Evolutionary conservation across 1,139 yeast genomes (phyloP).

Genomic region (Hyphopichia wangnamkhiaoensis): DNA sequence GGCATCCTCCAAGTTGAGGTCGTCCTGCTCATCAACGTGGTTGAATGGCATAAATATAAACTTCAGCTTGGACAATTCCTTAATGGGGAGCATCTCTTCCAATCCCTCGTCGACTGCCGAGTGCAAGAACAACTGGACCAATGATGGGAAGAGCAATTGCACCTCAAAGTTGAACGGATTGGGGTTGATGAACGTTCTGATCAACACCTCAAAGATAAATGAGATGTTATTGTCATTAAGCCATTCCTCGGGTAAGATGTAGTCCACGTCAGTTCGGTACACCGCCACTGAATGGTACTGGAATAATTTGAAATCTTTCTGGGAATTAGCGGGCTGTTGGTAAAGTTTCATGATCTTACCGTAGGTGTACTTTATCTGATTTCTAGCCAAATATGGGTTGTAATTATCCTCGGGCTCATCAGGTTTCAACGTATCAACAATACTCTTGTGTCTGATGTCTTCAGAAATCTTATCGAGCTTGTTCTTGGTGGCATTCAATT

Average conservation of each 20-base stretch:
- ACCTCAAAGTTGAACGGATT: conserved; percentile 24
- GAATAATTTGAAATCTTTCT: conserved; percentile 28
- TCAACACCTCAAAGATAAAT: conserved; percentile 59
- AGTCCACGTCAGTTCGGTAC: conserved; percentile 39
- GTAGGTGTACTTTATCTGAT: conserved; percentile 24
- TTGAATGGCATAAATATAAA: conserved; percentile 44
- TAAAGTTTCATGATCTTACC: conserved; percentile 12
- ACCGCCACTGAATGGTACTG: conserved; percentile 44
- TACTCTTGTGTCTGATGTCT: neutral
- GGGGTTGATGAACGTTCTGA: conserved; percentile 16
- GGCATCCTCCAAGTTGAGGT: conserved; percentile 28
- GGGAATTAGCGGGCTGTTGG: conserved; percentile 9
- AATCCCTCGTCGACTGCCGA: conserved; percentile 31
- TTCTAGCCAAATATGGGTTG: conserved; percentile 23
- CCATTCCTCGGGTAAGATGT: conserved; percentile 62
- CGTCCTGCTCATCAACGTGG: conserved; percentile 33
- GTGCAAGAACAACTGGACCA: conserved; percentile 41
- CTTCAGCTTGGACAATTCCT: conserved; percentile 34
- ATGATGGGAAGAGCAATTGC: conserved; percentile 37
- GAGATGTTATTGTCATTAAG: conserved; percentile 70
- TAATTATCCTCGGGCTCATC: conserved; percentile 6
- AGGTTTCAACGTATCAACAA: neutral
- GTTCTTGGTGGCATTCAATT: conserved; percentile 21
- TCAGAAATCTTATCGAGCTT: neutral
- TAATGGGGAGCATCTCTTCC: conserved; percentile 28